These are phyloP conservation scores for Cinnamomum chago DNA, from an alignment of 164 flowering plant species.

Conservation along the genomic window DNA sequence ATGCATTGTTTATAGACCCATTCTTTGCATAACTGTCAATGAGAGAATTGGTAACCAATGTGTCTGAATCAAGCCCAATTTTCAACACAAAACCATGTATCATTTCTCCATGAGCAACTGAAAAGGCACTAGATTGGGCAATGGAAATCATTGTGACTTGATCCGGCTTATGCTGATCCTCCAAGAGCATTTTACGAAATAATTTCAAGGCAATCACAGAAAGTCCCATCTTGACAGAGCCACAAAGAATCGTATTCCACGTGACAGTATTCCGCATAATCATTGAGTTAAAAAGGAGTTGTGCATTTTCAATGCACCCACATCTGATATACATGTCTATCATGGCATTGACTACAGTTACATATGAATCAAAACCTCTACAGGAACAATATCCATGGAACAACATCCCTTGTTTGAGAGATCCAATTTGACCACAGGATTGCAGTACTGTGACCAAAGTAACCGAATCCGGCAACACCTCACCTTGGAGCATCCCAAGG, in stretches of 20 bases:
- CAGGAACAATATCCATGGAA: constrained; percentile 28
- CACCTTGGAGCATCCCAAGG: constrained; percentile 20
- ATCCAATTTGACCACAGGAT: constrained; percentile 26
- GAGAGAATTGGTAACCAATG: constrained; percentile 25
- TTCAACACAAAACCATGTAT: constrained; percentile 26
- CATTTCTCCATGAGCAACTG: constrained; percentile 19
- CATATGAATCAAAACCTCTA: constrained; percentile 26
- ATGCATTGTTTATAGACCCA: constrained; percentile 26
- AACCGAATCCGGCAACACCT: constrained; percentile 25
- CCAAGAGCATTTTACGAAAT: constrained; percentile 30
- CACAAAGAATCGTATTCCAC: constrained; percentile 35
- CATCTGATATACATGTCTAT: constrained; percentile 35
- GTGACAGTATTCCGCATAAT: constrained; percentile 24
- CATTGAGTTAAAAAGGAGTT: constrained; percentile 23
- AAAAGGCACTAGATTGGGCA: constrained; percentile 23
- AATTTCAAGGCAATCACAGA: constrained; percentile 17
- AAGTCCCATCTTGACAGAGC: constrained; percentile 22
- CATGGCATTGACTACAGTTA: constrained; percentile 32
- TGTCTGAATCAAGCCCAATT: constrained; percentile 23
- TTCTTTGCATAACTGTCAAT: constrained; percentile 34
- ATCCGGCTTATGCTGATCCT: constrained; percentile 24
- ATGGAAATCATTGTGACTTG: constrained; percentile 26
- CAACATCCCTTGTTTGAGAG: constrained; percentile 23
- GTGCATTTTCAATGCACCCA: constrained; percentile 21
- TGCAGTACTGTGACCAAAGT: constrained; percentile 30